Evolutionary conservation across 768 basidiomycete genomes (phyloP), one percentile per base, ranked within the genome.

Genomic region (Suillus luteus): DNA sequence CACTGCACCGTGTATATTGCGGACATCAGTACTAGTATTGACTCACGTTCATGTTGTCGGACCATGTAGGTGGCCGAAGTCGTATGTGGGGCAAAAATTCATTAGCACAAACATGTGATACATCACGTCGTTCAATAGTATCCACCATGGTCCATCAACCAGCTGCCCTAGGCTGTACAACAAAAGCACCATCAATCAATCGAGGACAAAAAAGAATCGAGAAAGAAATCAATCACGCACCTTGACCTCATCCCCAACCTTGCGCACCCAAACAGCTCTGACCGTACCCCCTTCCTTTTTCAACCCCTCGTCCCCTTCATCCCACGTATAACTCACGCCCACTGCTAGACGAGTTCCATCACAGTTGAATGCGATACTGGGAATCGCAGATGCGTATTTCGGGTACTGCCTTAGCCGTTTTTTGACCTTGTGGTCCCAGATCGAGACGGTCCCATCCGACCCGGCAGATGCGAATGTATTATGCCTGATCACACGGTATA

Each of bases 381-480:
- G 86, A n/a, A 97, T 87, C 3, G 89, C 83, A 0, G 85, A 82
- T 5, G 82, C 76, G 77, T 88, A 95, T 71, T 92, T 92, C 0
- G 90, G 88, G 67, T 92, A 96, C 69, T 96, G 95, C 31, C 95
- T 88, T 60, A 99, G 80, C 2, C 97, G 88, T 73, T 99, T 99
- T 80, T 98, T 97, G 61, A 96, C 90, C 67, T 90, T 89, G 76
- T 96, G 95, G 73, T 99, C 97, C 97, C 97, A 99, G 64, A 99
- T 89, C 0, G 94, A 95, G 49, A 99, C 93, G 1, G 91, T 91
- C 0, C 89, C 89, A 74, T 99, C 97, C 0, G 95, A 96, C 43
- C 97, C 97, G 2, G 90, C 96, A 0, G 96, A 96, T 0, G 94
- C 94, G 69, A 99, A 97, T 0, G 96, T 98, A 75, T 94, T 96